These are phyloP conservation scores for Stentor roeselii DNA, from an alignment of 73 alveolate genomes.

Conservation along the genomic window DNA sequence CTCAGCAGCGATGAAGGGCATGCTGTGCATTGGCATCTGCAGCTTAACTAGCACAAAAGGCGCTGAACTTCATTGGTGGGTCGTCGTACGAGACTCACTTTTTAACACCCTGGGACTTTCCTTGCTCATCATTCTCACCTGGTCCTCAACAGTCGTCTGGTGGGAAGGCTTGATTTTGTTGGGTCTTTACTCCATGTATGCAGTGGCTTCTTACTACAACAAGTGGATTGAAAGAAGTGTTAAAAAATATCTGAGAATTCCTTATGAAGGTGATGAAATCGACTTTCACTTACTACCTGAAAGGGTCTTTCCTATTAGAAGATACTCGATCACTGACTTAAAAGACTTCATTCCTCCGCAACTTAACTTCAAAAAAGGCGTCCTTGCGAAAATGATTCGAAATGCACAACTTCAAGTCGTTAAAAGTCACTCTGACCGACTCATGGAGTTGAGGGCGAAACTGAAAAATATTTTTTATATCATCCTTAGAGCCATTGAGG, in stretches of 20 bases:
- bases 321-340: constrained; percentile 4
- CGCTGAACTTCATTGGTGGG: constrained; percentile 27
- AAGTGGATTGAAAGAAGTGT: not conserved
- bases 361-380: constrained; percentile 16
- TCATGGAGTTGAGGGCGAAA: not conserved
- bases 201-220: not conserved
- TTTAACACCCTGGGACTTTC: not conserved
- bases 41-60: not conserved
- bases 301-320: not conserved
- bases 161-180: constrained; percentile 19
- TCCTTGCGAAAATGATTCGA: constrained; percentile 15
- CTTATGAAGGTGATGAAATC: constrained; percentile 19
- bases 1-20: constrained; percentile 23
- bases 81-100: not conserved
- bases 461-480: not conserved
- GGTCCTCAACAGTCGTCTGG: not conserved
- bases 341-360: not conserved
- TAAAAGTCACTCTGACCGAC: not conserved
- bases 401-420: constrained; percentile 2
- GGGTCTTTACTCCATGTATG: not conserved
- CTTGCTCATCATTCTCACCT: not conserved
- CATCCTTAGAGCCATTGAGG: constrained; percentile 8
- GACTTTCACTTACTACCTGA: not conserved
- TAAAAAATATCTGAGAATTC: constrained; percentile 8
- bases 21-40: constrained; percentile 6